These are phyloP conservation scores for Arabidopsis arenosa DNA, from an alignment of 345 rosid genomes.

Conservation along the genomic window DNA sequence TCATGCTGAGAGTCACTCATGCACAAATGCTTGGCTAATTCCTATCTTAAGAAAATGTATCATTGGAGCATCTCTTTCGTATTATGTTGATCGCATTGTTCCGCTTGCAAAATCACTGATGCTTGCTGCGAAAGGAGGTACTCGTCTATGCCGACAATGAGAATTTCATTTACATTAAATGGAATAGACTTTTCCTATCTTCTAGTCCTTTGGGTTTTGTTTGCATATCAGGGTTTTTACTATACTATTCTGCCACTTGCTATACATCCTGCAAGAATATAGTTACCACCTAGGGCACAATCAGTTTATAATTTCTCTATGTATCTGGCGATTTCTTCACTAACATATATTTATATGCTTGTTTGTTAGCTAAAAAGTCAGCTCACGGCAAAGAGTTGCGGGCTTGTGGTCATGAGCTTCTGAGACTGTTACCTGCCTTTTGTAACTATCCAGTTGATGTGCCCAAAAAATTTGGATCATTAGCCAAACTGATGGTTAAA, in stretches of 20 bases:
- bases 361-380: conserved; percentile 68
- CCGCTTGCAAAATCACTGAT: conserved; percentile 79
- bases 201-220: conserved; percentile 12
- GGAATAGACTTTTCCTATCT: conserved; percentile 8
- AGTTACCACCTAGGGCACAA: neutral
- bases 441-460: conserved; percentile 78
- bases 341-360: conserved; percentile 28
- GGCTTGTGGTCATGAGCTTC: conserved; percentile 69
- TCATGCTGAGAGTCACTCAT: conserved; percentile 54
- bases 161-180: conserved; percentile 7
- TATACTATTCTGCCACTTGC: conserved; percentile 12
- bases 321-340: neutral
- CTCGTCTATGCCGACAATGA: conserved; percentile 9
- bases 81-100: conserved; percentile 78
- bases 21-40: conserved; percentile 77
- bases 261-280: conserved; percentile 7
- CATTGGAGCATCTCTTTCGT: conserved; percentile 74
- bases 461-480: conserved; percentile 53
- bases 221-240: conserved; percentile 8
- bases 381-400: conserved; percentile 61
- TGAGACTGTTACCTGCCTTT: conserved; percentile 80
- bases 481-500: conserved; percentile 65
- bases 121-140: conserved; percentile 71
- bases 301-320: conserved; percentile 4
- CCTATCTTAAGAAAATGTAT: conserved; percentile 71